Percentiles rank a stretch among this genome's conserved stretches.
These are phyloP conservation scores for Conringia planisiliqua DNA, from an alignment of 345 rosid species.

Conservation along the genomic window DNA sequence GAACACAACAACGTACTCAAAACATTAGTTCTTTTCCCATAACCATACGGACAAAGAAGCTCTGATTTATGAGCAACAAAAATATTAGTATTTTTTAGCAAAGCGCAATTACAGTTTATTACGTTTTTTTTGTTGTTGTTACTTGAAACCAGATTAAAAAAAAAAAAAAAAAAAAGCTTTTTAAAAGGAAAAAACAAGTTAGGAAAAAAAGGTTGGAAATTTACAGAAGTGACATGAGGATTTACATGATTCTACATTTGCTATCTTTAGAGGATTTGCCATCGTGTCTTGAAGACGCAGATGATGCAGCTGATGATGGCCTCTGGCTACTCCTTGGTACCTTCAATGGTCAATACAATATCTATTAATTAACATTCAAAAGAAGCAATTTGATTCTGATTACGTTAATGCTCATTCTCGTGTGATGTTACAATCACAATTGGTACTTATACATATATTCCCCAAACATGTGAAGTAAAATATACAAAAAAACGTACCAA, in stretches of 20 bases:
- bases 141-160: not conserved
- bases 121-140: not conserved
- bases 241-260: slow-evolving; percentile 73
- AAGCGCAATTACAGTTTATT: slow-evolving; percentile 24
- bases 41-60: too few species aligned
- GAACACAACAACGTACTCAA: not conserved
- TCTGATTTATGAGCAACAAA: slow-evolving; percentile 13
- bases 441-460: not conserved
- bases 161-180: not conserved
- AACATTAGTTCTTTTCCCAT: too few species aligned
- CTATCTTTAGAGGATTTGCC: slow-evolving; percentile 58
- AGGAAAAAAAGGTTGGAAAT: slow-evolving; percentile 4
- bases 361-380: not conserved
- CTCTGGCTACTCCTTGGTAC: slow-evolving; percentile 54
- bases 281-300: slow-evolving; percentile 47
- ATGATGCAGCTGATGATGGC: slow-evolving; percentile 42
- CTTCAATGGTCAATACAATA: slow-evolving; percentile 36
- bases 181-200: not conserved
- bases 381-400: not conserved
- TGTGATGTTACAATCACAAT: not conserved
- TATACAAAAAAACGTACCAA: not conserved
- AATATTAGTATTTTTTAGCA: not conserved
- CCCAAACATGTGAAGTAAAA: not conserved
- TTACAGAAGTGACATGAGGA: slow-evolving; percentile 25
- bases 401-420: not conserved